Base-by-base conservation (phyloP, 306 rosid species). In the Cicer arietinum region DNA sequence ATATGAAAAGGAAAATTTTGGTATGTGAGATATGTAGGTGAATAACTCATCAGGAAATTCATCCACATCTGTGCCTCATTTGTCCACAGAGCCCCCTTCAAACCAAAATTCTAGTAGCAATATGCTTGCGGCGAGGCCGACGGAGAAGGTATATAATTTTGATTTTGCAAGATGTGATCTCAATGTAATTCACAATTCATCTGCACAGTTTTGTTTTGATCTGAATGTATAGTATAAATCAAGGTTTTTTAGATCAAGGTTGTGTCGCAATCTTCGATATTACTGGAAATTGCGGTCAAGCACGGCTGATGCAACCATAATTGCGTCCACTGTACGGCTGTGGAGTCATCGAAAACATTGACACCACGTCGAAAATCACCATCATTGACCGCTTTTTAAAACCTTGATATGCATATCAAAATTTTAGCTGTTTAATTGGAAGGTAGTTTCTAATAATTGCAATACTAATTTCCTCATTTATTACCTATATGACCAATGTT, bases 11-110 rank as follows among this genome's bases (percentile, higher is more conserved):
- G 37, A 68, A 76, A 61, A 41, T 11, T 57, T 74, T 79, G 73
- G 40, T 74, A 54, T 82, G 1, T 74, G 74, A 59, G 81, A 35
- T 37, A 12, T 79, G 86, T 42, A 94, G 98, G 88, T 87, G 85
- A 89, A 79, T 82, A 86, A 60, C 20, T 81, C 90, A 46, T 48
- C 85, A 42, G 79, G 87, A 30, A 83, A 56, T 84, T 81, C 86
- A 35, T 78, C 91, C 48, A 77, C 87, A 73, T 63, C 84, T 60
- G 72, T 78, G 52, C 73, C 81, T 59, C 84, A 73, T 77, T 87
- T 62, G 74, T 73, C 81, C 48, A 74, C 71, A 78, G 98, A 94
- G 97, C 98, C 91, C 98, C 98, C 98, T 94, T 94, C 97, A 94
- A 94, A 94, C 98, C 98, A 94, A 94, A 94, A 81, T 76, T 82